Evolutionary conservation across 345 rosid species (phyloP), one percentile per base, ranked within the genome.

Genomic region (Durio zibethinus): DNA sequence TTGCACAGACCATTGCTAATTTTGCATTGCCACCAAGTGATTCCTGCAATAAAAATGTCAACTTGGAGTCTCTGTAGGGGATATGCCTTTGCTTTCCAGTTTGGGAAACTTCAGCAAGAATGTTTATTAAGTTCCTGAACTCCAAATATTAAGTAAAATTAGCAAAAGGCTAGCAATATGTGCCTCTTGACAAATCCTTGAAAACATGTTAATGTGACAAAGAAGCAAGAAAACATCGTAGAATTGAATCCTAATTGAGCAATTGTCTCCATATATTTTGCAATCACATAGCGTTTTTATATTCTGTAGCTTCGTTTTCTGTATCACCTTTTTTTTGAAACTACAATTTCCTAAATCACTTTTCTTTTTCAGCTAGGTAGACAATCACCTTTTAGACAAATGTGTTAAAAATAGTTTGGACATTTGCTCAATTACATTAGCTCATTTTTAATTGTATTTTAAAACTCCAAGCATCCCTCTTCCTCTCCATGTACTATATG

Each of bases 21-120:
- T 92, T 97, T 77, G 99, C 99, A 90, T 97, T 97, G 57, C 99
- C 99, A 78, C 99, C 99, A 67, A 97, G 97, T 77, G 99, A 97
- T 80, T 97, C 99, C 82, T 97, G 99, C 84, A 97, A 83, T 75
- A 97, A 85, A 76, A 97, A 97, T 53, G 99, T 97, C 86, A 97
- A 84, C 90, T 89, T 90, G 85, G 99, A 97, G 83, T 97, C 99
- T 86, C 99, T 91, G 82, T 97, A 97, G 62, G 99, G 99, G 48
- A 97, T 92, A 85, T 97, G 99, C 86, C 99, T 92, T 80, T 90
- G 97, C 89, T 94, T 97, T 82, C 97, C 98, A 56, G 93, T 89
- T 83, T 91, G 97, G 27, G 98, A 94, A 82, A 97, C 88, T 87
- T 97, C 99, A 81, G 98, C 98, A 38, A 97, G 99, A 82, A 97